phyloP scores from a whole-genome alignment of 805 yeast genomes.

The Wickerhamiella cacticola region DNA sequence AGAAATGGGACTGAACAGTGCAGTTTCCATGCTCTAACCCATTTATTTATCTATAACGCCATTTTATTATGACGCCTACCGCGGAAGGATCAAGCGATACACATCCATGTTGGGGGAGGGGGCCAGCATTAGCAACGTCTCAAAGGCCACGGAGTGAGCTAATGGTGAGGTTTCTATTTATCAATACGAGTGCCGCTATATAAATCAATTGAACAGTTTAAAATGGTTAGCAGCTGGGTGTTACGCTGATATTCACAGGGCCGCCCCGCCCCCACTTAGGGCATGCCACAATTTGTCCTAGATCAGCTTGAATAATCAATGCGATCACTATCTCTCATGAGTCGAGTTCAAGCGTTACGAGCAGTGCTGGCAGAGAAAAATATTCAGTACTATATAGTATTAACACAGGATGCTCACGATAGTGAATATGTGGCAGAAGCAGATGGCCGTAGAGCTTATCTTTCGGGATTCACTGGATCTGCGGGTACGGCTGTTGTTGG shows the following conservation, averaged over 20 bases:
- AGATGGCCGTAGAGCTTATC: constrained; percentile 73
- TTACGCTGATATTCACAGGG: background rate
- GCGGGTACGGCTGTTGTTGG: constrained; percentile 89
- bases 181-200: too few species aligned
- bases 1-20: too few species aligned
- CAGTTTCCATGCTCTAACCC: too few species aligned
- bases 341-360: constrained; percentile 35
- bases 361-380: constrained; percentile 48
- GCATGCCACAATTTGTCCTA: background rate
- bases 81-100: constrained; percentile 1
- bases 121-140: too few species aligned
- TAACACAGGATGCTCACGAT: constrained; percentile 89
- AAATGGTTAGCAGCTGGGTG: too few species aligned
- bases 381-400: constrained; percentile 62
- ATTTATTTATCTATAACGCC: background rate
- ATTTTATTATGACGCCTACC: background rate
- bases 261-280: background rate
- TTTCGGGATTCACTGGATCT: constrained; percentile 80
- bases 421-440: constrained; percentile 74
- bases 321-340: constrained; percentile 1
- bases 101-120: too few species aligned
- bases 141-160: too few species aligned
- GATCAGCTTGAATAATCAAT: background rate
- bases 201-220: background rate
- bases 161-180: too few species aligned